Evolutionary conservation across 1,284 basidiomycete species (phyloP).

Genomic region (Fomitiporia mediterranea): DNA sequence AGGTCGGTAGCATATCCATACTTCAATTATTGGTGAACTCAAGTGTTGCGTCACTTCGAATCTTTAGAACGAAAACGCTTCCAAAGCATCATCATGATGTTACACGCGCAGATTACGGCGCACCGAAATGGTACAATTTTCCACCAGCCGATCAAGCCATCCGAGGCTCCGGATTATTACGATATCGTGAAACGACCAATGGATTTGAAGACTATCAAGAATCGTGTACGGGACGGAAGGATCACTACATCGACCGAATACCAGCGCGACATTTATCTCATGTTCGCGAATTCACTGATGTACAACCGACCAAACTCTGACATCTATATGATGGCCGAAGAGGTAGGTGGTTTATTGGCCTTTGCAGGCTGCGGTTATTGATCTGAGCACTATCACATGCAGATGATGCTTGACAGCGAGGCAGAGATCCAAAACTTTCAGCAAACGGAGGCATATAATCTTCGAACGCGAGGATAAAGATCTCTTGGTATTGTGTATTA

Average conservation of each 20-base stretch:
- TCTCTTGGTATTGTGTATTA: conserved; percentile 12
- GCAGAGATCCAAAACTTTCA: conserved; percentile 70
- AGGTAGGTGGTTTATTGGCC: conserved; percentile 50
- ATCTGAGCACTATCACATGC: too few species aligned
- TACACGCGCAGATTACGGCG: conserved; percentile 77
- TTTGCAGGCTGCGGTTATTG: too few species aligned
- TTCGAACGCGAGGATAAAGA: conserved; percentile 37
- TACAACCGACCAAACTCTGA: conserved; percentile 84
- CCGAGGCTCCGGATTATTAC: conserved; percentile 86
- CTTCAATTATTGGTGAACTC: conserved; percentile 30
- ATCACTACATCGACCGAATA: conserved; percentile 82
- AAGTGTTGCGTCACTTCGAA: too few species aligned
- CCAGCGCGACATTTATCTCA: conserved; percentile 83
- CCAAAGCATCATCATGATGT: conserved; percentile 73
- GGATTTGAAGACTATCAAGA: conserved; percentile 88
- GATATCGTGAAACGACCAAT: conserved; percentile 89
- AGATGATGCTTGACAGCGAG: conserved; percentile 88
- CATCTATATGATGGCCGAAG: conserved; percentile 84
- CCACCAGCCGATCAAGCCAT: conserved; percentile 82
- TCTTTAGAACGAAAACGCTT: conserved; percentile 60
- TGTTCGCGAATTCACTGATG: conserved; percentile 97
- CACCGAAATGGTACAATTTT: conserved; percentile 88
- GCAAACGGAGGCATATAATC: conserved; percentile 66
- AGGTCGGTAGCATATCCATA: conserved; percentile 26
- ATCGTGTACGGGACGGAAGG: conserved; percentile 74